These are phyloP conservation scores for Mycena galericulata DNA, from an alignment of 768 basidiomycete species.

Conservation along the genomic window DNA sequence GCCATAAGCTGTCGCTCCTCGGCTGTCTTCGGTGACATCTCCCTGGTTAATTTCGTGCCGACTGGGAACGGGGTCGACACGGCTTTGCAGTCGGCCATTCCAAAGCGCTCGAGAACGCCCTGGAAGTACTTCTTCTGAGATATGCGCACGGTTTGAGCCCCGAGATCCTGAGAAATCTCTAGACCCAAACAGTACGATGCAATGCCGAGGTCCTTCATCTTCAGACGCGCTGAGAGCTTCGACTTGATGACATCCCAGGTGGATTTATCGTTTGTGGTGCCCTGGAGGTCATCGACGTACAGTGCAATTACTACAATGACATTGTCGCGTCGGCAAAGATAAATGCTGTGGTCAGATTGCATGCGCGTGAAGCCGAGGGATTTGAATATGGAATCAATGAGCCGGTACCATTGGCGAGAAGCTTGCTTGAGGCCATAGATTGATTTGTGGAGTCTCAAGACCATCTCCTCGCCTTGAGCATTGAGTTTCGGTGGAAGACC, in stretches of 20 bases:
- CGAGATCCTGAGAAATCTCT: neutral
- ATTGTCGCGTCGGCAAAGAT: constrained; percentile 1
- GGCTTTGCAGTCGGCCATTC: neutral
- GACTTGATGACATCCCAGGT: neutral
- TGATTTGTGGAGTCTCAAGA: neutral
- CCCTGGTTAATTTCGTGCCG: neutral
- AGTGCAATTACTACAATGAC: neutral
- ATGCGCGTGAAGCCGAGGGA: constrained; percentile 1
- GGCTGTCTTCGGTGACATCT: neutral
- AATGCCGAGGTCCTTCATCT: constrained; percentile 6
- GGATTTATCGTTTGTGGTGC: neutral
- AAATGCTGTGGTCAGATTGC: constrained; percentile 13
- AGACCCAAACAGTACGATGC: neutral
- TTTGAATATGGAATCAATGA: constrained; percentile 1
- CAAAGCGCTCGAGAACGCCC: neutral
- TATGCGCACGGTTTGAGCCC: neutral
- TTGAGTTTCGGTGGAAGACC: constrained; percentile 16
- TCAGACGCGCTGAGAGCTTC: neutral
- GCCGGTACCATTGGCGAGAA: neutral
- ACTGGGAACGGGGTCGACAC: constrained; percentile 1
- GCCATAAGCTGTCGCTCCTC: neutral
- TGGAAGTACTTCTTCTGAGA: neutral
- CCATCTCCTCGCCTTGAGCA: neutral
- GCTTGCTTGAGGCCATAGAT: constrained; percentile 4
- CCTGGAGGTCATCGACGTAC: neutral